These are phyloP conservation scores for Bisporella sp. DNA, from an alignment of 2,329 filamentous ascomycete species.

Conservation along the genomic window DNA sequence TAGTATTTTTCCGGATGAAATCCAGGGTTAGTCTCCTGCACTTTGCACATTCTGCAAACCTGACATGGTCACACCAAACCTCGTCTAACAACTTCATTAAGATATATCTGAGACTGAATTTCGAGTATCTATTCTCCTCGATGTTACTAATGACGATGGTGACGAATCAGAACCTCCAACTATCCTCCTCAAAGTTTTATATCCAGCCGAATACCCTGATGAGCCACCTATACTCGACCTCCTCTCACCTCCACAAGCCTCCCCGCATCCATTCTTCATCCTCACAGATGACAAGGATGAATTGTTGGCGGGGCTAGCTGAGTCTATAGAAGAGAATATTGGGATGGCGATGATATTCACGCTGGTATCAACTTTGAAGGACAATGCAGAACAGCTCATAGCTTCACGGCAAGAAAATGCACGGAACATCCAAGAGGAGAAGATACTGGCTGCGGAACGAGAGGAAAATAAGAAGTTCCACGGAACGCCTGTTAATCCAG, in stretches of 20 bases:
- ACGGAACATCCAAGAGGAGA: conserved; percentile 51
- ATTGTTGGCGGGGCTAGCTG: conserved; percentile 64
- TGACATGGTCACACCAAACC: neutral
- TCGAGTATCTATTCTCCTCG: conserved; percentile 78
- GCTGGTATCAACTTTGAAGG: conserved; percentile 79
- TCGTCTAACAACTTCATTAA: conserved; percentile 29
- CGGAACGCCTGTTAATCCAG: conserved; percentile 78
- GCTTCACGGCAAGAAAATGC: conserved; percentile 61
- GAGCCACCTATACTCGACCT: conserved; percentile 78
- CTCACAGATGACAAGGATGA: conserved; percentile 71
- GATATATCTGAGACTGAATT: conserved; percentile 89
- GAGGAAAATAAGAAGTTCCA: conserved; percentile 97
- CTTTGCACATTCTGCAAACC: neutral
- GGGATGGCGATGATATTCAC: conserved; percentile 99
- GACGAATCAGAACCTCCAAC: conserved; percentile 58
- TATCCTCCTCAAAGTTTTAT: conserved; percentile 78
- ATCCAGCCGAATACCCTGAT: conserved; percentile 88
- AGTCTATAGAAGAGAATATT: conserved; percentile 82
- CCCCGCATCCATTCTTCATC: conserved; percentile 67
- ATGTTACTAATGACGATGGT: conserved; percentile 61
- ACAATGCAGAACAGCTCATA: conserved; percentile 81
- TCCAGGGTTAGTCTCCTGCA: conserved; percentile 57
- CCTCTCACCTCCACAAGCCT: conserved; percentile 61
- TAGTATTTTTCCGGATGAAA: conserved; percentile 97
- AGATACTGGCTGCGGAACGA: conserved; percentile 56